Base-by-base conservation (phyloP, 1,284 basidiomycete species). In the Ceratobasidium sp. region DNA sequence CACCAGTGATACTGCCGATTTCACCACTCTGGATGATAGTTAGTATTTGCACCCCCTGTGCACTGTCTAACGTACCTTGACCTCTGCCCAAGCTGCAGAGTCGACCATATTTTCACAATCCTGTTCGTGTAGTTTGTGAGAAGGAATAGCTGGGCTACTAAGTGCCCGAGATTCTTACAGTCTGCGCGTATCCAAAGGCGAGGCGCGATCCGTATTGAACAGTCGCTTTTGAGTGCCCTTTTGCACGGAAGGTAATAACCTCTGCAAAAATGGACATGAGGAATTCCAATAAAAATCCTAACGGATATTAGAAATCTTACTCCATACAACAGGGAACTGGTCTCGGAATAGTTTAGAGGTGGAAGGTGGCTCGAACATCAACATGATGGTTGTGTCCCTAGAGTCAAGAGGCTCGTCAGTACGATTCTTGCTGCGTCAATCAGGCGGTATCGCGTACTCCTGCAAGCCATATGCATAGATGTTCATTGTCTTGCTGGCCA, bases 281-380 rank as follows among this genome's bases (percentile, higher is more conserved):
- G 18, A 28, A 49, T 8, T 8, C 5, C 23, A 5, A 14, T 11
- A 28, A 50, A 23, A 35, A 30, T 28, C 18, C 18, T 6, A 2
- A 16, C 21, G 11, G n/a, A 32, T 7, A 21, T 8, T 13, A 4
- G 5, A 16, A 7, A 26, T 16, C 62, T 64, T n/a, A 64, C 62
- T 64, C 62, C 62, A 64, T 14, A 64, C 62, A n/a, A 64, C 62
- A 30, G 62, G 62, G 13, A 64, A 64, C 18, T 64, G 62, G 41
- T 64, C 62, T 6, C n/a, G 44, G 21, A 49, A 64, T 3, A 64
- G 30, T 23, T 50, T 46, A n/a, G 41, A 35, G 50, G 18, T 44
- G 2, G 4, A 38, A n/a, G 64, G 64, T 14, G 64, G 64, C 38
- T 55, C 49, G 52, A 67, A 67, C 52, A 67, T 64, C 23, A 64